Evolutionary conservation across 495 filamentous ascomycete genomes (phyloP).

Genomic region (Aspergillus hancockii): DNA sequence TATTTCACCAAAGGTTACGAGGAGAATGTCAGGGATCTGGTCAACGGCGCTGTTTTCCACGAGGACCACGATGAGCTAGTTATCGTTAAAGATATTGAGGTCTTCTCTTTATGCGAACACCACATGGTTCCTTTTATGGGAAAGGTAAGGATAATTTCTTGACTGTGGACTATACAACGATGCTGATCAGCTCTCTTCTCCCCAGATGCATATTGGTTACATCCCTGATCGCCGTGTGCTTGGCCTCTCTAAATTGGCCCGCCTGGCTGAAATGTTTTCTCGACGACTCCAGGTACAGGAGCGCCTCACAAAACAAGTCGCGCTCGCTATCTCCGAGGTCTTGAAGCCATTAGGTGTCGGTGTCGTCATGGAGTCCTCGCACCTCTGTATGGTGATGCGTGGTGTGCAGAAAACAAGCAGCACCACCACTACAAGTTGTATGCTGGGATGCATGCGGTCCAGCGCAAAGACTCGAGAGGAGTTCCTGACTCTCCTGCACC

Average conservation of each 20-base stretch:
- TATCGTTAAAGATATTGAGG: conserved; percentile 96
- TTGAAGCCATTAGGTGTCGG: conserved; percentile 88
- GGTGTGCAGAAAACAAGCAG: conserved; percentile 88
- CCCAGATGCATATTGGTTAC: conserved; percentile 96
- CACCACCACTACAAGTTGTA: conserved; percentile 91
- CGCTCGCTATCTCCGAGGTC: conserved; percentile 88
- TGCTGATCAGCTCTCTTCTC: conserved; percentile 18
- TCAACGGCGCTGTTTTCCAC: conserved; percentile 94
- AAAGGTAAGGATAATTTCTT: conserved; percentile 58
- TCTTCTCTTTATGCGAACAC: conserved; percentile 95
- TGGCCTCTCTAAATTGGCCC: conserved; percentile 91
- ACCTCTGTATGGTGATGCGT: conserved; percentile 98
- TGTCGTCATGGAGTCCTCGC: conserved; percentile 95
- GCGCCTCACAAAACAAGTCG: conserved; percentile 92
- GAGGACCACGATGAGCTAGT: conserved; percentile 97
- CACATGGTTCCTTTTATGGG: conserved; percentile 96
- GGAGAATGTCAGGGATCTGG: conserved; percentile 89
- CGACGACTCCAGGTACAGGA: conserved; percentile 93
- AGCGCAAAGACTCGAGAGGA: conserved; percentile 93
- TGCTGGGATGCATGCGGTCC: conserved; percentile 89
- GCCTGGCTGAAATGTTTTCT: conserved; percentile 96
- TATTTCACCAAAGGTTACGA: conserved; percentile 99
- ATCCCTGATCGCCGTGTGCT: conserved; percentile 85
- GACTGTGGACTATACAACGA: neutral
- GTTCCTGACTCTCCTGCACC: conserved; percentile 81